Evolutionary conservation across 176 grass and related monocot species (phyloP).

Genomic region (Musa acuminata): DNA sequence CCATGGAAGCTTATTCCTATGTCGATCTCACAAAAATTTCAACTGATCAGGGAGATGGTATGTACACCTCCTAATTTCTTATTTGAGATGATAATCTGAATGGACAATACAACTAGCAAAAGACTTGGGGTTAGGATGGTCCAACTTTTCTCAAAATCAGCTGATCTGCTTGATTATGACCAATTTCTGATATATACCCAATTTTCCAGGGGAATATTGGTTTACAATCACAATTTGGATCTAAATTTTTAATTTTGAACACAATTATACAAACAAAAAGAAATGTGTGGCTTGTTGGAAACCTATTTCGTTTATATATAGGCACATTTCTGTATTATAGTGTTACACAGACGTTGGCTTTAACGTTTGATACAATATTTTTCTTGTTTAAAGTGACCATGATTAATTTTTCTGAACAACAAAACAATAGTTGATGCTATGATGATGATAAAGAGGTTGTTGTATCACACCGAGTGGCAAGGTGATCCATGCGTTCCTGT

Average conservation of each 20-base stretch:
- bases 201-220: too few relatives aligned
- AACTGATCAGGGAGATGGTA: slow-evolving; percentile 2
- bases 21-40: neutral
- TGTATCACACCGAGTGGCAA: neutral
- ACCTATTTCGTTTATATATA: too few relatives aligned
- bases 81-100: neutral
- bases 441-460: neutral
- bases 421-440: slow-evolving; percentile 1
- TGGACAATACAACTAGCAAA: neutral
- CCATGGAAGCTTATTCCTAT: neutral
- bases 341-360: too few relatives aligned
- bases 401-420: neutral
- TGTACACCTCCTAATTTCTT: neutral
- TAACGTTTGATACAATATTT: neutral
- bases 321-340: too few relatives aligned
- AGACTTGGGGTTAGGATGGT: neutral
- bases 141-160: too few relatives aligned
- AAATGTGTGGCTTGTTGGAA: too few relatives aligned
- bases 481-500: neutral
- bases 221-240: too few relatives aligned
- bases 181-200: too few relatives aligned
- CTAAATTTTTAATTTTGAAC: too few relatives aligned
- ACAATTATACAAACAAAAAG: too few relatives aligned
- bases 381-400: neutral
- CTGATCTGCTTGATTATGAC: neutral